phyloP scores from a whole-genome alignment of 139 green algal species.

The Diplosphaera chodatii region DNA sequence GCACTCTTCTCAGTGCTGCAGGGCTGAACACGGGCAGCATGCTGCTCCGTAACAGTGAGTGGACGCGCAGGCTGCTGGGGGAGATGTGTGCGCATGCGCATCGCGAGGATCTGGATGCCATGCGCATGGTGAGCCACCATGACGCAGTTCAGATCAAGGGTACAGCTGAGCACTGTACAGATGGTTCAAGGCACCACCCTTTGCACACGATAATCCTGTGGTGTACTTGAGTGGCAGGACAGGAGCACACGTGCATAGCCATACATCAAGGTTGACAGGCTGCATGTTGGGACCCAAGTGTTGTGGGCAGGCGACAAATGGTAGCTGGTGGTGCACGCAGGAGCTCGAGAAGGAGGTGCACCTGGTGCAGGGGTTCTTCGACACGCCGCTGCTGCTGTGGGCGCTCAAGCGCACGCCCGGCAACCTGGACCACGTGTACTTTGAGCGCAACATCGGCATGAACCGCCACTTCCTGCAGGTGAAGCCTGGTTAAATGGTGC shows the following conservation, averaged over 20 bases:
- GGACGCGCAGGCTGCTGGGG: constrained; percentile 4
- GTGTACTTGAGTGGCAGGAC: too few species aligned
- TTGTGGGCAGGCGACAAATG: too few species aligned
- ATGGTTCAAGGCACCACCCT: too few species aligned
- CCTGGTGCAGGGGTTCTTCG: neutral
- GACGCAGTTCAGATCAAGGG: too few species aligned
- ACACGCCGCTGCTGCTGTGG: constrained; percentile 19
- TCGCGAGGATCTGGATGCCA: neutral
- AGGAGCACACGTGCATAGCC: too few species aligned
- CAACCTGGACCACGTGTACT: constrained; percentile 19
- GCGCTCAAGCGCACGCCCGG: constrained; percentile 26
- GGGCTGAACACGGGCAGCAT: constrained; percentile 9
- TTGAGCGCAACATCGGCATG: neutral
- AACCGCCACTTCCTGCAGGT: constrained; percentile 1
- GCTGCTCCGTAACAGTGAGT: constrained; percentile 16
- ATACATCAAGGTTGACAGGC: too few species aligned
- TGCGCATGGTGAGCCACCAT: neutral
- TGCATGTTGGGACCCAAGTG: too few species aligned
- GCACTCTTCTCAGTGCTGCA: too few species aligned
- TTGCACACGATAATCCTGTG: too few species aligned
- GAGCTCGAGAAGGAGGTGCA: neutral
- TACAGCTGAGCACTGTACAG: too few species aligned
- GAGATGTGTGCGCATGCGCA: neutral
- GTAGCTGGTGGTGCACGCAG: too few species aligned
- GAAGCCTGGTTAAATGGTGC: too few species aligned